phyloP scores from a whole-genome alignment of 176 grass and related monocot genomes.

The Thalia dealbata region DNA sequence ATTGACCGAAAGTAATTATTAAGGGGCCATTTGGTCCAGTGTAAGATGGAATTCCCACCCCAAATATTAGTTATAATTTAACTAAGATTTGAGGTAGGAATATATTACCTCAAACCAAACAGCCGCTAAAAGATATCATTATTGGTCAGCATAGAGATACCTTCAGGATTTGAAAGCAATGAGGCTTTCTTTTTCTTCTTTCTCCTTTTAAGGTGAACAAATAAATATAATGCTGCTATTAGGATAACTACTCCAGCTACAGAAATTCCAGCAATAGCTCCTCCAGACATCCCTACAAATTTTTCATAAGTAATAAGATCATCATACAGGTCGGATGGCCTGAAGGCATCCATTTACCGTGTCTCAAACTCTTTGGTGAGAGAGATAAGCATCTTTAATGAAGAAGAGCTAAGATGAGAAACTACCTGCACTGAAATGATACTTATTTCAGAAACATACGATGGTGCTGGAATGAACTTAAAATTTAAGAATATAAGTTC shows the following conservation, averaged over 20 bases:
- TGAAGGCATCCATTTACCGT: not conserved
- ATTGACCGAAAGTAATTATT: conserved; percentile 5
- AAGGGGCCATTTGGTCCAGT: no score
- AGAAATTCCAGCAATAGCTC: conserved; percentile 64
- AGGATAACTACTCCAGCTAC: conserved; percentile 34
- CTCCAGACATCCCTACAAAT: conserved; percentile 6
- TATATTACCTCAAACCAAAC: no score
- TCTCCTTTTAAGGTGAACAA: conserved; percentile 39
- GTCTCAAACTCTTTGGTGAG: not conserved
- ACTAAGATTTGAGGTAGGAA: no score
- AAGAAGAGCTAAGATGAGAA: conserved; percentile 20
- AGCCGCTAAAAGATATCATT: conserved; percentile 8
- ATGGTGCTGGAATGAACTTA: conserved; percentile 14
- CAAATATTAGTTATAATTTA: no score
- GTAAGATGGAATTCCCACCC: no score
- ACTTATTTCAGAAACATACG: conserved; percentile 12
- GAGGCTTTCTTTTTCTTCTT: conserved; percentile 36
- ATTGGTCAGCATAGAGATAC: conserved; percentile 35
- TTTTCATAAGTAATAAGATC: conserved; percentile 12
- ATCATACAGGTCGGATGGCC: no score
- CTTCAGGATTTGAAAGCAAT: conserved; percentile 41
- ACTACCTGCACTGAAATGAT: conserved; percentile 55
- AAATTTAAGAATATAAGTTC: not conserved
- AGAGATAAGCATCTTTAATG: conserved; percentile 27
- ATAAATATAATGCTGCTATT: conserved; percentile 24